Percentiles rank a stretch among this genome's conserved stretches.
Evolutionary conservation across 2,329 filamentous ascomycete species (phyloP).

Genomic region (Madurella fahalii): DNA sequence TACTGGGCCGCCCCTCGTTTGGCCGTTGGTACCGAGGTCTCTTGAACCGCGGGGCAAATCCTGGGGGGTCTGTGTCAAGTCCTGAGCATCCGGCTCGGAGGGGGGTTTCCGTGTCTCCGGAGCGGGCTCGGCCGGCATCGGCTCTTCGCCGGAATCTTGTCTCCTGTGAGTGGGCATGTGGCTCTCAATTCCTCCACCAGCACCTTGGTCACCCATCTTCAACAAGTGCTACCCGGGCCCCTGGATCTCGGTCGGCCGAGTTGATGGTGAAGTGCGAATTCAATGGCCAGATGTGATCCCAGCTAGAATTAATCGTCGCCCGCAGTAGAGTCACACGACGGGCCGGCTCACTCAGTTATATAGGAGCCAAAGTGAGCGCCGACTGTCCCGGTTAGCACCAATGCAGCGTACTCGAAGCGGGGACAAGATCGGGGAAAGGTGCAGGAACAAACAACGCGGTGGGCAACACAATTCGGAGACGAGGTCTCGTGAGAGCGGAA

Average conservation of each 20-base stretch:
- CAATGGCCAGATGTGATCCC: background rate
- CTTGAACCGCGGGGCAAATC: constrained; percentile 22
- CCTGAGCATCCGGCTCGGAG: constrained; percentile 19
- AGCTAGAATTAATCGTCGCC: background rate
- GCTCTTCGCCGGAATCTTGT: constrained; percentile 43
- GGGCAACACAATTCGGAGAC: constrained; percentile 22
- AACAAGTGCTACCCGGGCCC: background rate
- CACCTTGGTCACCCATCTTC: constrained; percentile 47
- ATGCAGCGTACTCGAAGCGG: constrained; percentile 13
- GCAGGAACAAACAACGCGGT: constrained; percentile 21
- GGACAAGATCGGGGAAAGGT: constrained; percentile 6
- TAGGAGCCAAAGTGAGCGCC: constrained; percentile 11
- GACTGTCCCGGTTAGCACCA: constrained; percentile 10
- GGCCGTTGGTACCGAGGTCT: constrained; percentile 11
- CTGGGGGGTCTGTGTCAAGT: constrained; percentile 16
- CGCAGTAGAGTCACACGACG: background rate
- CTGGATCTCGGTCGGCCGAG: too few species aligned
- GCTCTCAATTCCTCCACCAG: constrained; percentile 39
- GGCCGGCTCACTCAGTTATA: constrained; percentile 1
- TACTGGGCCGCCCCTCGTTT: constrained; percentile 7
- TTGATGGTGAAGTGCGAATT: background rate
- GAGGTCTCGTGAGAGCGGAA: constrained; percentile 27
- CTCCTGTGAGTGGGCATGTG: constrained; percentile 39
- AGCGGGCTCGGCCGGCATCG: constrained; percentile 38
- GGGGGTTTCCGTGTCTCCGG: constrained; percentile 30